A percentile compares a stretch with the other conserved stretches of the same genome.
Conservation (phyloP, 345 rosid genomes). For the Murraya paniculata region DNA sequence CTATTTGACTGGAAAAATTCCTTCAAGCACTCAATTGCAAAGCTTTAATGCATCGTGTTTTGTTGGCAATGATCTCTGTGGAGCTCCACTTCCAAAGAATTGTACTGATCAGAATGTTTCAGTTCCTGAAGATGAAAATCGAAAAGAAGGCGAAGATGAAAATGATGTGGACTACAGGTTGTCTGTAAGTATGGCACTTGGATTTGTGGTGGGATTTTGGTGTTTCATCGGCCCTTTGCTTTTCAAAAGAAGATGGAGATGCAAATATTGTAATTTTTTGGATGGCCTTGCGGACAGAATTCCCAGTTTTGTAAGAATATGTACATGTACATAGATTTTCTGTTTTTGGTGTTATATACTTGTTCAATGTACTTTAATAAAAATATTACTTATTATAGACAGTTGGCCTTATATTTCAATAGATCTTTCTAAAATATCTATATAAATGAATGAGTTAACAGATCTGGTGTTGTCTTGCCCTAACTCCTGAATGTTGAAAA, state of each 20-base stretch:
- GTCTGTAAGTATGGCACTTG: background rate
- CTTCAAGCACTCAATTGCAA: background rate
- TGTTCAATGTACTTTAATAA: too few species aligned
- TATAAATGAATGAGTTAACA: too few species aligned
- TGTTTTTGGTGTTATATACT: background rate
- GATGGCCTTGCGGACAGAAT: background rate
- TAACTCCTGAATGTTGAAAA: too few species aligned
- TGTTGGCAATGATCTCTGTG: background rate
- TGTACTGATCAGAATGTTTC: background rate
- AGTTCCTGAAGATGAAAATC: background rate
- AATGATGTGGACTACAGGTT: background rate
- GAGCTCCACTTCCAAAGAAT: background rate
- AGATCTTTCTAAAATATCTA: too few species aligned
- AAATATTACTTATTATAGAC: too few species aligned
- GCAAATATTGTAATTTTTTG: background rate
- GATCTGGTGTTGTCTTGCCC: too few species aligned
- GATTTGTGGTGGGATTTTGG: constrained; percentile 10
- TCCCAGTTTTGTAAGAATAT: background rate
- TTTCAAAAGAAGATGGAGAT: background rate
- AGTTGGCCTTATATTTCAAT: too few species aligned
- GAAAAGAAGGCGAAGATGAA: background rate
- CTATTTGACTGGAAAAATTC: background rate
- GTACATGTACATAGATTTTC: background rate
- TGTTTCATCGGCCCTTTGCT: background rate
- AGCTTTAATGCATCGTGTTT: background rate